These are phyloP conservation scores for Morella rubra DNA, from an alignment of 306 rosid genomes.

Conservation along the genomic window DNA sequence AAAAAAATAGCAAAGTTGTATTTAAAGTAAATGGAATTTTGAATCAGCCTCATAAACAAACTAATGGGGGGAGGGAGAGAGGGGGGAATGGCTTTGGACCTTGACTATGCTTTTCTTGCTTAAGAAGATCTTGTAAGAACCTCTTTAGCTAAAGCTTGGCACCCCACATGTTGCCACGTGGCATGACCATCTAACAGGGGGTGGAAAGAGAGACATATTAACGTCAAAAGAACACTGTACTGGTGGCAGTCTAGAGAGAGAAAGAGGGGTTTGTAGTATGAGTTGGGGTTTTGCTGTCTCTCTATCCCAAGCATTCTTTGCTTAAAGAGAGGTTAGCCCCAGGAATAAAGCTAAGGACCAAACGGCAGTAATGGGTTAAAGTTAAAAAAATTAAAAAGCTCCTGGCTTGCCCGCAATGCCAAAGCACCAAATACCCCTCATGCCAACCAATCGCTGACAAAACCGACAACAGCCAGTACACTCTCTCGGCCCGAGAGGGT, in stretches of 20 bases:
- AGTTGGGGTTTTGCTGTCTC: conserved; percentile 54
- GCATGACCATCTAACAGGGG: conserved; percentile 21
- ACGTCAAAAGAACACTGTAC: conserved; percentile 16
- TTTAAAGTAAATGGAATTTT: conserved; percentile 31
- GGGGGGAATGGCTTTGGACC: conserved; percentile 43
- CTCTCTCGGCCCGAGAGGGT: conserved; percentile 5
- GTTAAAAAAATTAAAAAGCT: conserved; percentile 32
- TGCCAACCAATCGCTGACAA: conserved; percentile 41
- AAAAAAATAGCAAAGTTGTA: conserved; percentile 28
- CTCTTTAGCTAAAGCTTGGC: conserved; percentile 51
- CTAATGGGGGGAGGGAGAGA: conserved; percentile 10
- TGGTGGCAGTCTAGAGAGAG: conserved; percentile 24
- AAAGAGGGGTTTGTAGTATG: conserved; percentile 19
- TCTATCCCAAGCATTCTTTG: conserved; percentile 80
- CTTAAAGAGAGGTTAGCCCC: conserved; percentile 78
- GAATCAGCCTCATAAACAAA: conserved; percentile 28
- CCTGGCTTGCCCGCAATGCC: conserved; percentile 38
- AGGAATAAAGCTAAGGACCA: conserved; percentile 74
- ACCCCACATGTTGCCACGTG: conserved; percentile 46
- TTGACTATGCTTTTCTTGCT: conserved; percentile 84
- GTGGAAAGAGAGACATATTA: conserved; percentile 20
- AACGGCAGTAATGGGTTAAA: conserved; percentile 43
- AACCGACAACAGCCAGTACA: conserved; percentile 42
- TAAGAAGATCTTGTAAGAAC: conserved; percentile 59
- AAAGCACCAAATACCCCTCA: conserved; percentile 23